A percentile compares a stretch with the other conserved stretches of the same genome.
phyloP scores from a whole-genome alignment of 306 rosid genomes.

The Rosa lucieae region DNA sequence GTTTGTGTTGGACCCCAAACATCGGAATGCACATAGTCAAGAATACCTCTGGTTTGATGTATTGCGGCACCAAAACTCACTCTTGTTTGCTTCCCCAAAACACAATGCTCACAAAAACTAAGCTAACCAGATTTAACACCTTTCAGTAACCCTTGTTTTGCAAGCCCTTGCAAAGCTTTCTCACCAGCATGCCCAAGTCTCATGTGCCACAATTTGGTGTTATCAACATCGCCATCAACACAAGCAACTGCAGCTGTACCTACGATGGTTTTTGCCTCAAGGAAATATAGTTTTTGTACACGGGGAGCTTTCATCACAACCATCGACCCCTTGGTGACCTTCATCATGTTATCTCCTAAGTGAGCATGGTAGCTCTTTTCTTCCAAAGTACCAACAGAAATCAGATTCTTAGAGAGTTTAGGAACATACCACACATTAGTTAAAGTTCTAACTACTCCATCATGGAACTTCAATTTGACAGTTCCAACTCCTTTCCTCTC shows the following conservation, averaged over 20 bases:
- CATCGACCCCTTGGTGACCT: neutral
- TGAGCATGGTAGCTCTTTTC: neutral
- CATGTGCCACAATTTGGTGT: neutral
- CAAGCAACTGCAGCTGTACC: neutral
- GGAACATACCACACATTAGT: slow-evolving; percentile 5
- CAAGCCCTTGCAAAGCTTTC: neutral
- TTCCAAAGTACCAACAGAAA: neutral
- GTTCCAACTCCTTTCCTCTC: neutral
- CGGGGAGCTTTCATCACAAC: neutral
- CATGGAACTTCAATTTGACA: neutral
- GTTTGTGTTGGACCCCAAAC: neutral
- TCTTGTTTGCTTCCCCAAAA: neutral
- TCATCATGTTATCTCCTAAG: neutral
- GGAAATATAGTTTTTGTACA: neutral
- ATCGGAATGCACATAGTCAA: neutral
- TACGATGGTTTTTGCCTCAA: neutral
- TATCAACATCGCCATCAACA: neutral
- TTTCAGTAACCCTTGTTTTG: neutral
- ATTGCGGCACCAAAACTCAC: neutral
- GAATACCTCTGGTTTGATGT: neutral
- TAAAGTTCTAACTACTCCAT: neutral
- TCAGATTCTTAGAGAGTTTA: neutral
- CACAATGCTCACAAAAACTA: neutral
- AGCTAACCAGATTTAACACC: neutral
- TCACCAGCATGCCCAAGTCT: neutral